Percentiles rank a stretch among this genome's conserved stretches.
Evolutionary conservation across 2,329 filamentous ascomycete species (phyloP).

Genomic region (Penicillium sp.): DNA sequence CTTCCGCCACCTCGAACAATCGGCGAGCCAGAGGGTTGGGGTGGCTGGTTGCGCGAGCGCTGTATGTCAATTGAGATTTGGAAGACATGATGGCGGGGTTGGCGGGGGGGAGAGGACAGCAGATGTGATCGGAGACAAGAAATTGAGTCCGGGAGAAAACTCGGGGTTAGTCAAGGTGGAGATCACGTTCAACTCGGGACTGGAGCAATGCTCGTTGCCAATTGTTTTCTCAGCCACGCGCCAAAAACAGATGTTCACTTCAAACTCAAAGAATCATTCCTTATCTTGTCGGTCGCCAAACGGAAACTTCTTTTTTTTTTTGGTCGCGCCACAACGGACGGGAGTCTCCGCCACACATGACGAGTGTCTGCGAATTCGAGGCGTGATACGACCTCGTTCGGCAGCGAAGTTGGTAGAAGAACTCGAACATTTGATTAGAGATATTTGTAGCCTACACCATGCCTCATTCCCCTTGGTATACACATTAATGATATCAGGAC

Average conservation of each 20-base stretch:
- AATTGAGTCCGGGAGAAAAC: no score
- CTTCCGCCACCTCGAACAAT: conserved; percentile 42
- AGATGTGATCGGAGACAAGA: no score
- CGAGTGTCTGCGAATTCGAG: no score
- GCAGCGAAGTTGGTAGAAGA: no score
- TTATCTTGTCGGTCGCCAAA: not conserved
- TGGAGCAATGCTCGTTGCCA: no score
- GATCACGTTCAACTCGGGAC: no score
- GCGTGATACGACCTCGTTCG: no score
- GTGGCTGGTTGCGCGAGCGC: conserved; percentile 36
- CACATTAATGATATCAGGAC: not conserved
- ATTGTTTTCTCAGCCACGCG: no score
- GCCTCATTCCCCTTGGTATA: not conserved
- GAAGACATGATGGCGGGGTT: conserved; percentile 37
- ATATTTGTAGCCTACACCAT: no score
- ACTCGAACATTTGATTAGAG: no score
- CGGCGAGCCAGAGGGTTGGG: conserved; percentile 39
- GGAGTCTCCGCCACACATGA: conserved; percentile 8
- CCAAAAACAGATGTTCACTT: no score
- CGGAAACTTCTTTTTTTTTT: conserved; percentile 19
- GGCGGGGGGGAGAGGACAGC: conserved; percentile 13
- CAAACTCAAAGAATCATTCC: not conserved
- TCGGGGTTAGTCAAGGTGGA: no score
- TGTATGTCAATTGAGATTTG: conserved; percentile 37
- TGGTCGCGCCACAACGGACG: conserved; percentile 14